Conservation (phyloP, 495 filamentous ascomycete species). For the Aspergillus nidulans region DNA sequence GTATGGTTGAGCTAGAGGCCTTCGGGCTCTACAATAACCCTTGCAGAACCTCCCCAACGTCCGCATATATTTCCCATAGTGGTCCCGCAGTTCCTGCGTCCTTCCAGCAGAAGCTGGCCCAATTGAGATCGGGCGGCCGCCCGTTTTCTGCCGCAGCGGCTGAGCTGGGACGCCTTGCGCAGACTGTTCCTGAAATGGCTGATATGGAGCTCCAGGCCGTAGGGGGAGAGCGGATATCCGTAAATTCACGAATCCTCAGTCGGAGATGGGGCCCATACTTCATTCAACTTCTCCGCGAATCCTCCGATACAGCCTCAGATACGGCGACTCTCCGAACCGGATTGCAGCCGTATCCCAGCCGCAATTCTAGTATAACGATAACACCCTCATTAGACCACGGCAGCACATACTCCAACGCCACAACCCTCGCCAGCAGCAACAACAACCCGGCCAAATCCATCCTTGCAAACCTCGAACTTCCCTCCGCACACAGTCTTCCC, state of each 20-base stretch:
- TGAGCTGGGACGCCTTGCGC: slow-evolving; percentile 76
- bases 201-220: slow-evolving; percentile 96
- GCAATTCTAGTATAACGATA: slow-evolving; percentile 82
- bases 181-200: slow-evolving; percentile 76
- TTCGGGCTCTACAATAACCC: slow-evolving; percentile 97
- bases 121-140: slow-evolving; percentile 66
- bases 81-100: slow-evolving; percentile 58
- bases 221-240: slow-evolving; percentile 83
- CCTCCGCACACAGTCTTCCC: slow-evolving; percentile 50
- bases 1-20: slow-evolving; percentile 92
- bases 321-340: slow-evolving; percentile 50
- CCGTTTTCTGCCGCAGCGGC: slow-evolving; percentile 65
- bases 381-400: slow-evolving; percentile 62
- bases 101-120: slow-evolving; percentile 53
- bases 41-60: slow-evolving; percentile 66
- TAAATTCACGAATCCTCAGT: slow-evolving; percentile 84
- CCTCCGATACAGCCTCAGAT: slow-evolving; percentile 47
- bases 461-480: slow-evolving; percentile 40
- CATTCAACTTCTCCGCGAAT: slow-evolving; percentile 80
- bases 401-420: slow-evolving; percentile 58
- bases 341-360: slow-evolving; percentile 40
- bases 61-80: slow-evolving; percentile 75
- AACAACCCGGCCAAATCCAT: slow-evolving; percentile 43
- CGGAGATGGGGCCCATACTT: slow-evolving; percentile 94
- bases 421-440: slow-evolving; percentile 49